Percentiles rank a stretch among this genome's conserved stretches.
Evolutionary conservation across 768 basidiomycete genomes (phyloP).

Genomic region (Boletus bicolor): DNA sequence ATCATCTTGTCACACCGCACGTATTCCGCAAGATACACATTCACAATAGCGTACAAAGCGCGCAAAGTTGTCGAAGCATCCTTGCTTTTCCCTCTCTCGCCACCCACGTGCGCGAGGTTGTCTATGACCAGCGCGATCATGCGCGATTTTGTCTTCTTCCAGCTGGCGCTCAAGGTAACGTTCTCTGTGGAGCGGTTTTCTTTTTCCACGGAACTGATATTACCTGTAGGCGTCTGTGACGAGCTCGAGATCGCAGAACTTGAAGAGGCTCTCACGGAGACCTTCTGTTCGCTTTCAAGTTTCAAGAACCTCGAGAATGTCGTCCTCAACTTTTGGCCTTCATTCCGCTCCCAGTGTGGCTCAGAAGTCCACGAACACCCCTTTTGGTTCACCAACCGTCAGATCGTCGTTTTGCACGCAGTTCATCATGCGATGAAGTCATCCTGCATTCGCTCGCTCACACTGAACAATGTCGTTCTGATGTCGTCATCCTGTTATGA

Average conservation of each 20-base stretch:
- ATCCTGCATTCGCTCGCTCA: slow-evolving; percentile 19
- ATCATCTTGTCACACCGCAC: slow-evolving; percentile 26
- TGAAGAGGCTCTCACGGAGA: slow-evolving; percentile 28
- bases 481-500: slow-evolving; percentile 27
- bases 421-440: slow-evolving; percentile 24
- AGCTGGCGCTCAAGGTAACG: slow-evolving; percentile 10
- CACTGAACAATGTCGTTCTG: slow-evolving; percentile 25
- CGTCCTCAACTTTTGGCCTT: slow-evolving; percentile 31
- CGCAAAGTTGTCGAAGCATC: slow-evolving; percentile 23
- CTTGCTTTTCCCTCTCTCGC: slow-evolving; percentile 23
- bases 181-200: neutral
- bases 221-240: slow-evolving; percentile 18
- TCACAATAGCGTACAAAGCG: slow-evolving; percentile 26
- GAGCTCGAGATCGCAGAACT: slow-evolving; percentile 32
- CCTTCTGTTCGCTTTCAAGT: slow-evolving; percentile 18
- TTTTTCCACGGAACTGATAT: neutral
- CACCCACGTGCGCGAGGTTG: slow-evolving; percentile 23
- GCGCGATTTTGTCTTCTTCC: slow-evolving; percentile 25
- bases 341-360: slow-evolving; percentile 24
- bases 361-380: slow-evolving; percentile 27
- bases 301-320: slow-evolving; percentile 23
- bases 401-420: slow-evolving; percentile 24
- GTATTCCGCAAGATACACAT: slow-evolving; percentile 24
- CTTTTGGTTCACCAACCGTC: slow-evolving; percentile 32
- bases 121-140: slow-evolving; percentile 30